phyloP scores from a whole-genome alignment of 2,329 filamentous ascomycete species.

The Cladosporium sphaerospermum region DNA sequence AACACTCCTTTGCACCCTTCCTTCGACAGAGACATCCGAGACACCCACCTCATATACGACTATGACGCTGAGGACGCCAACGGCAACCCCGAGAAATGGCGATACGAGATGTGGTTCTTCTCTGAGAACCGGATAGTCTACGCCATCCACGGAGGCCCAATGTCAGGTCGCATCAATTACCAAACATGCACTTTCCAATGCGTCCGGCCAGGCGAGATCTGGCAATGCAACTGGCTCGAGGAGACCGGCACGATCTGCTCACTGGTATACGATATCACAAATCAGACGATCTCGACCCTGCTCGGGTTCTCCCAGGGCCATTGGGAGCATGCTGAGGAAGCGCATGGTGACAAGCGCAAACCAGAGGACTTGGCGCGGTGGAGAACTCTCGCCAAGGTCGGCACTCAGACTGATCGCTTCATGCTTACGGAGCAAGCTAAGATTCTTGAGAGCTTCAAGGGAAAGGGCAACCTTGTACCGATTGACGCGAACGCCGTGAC shows the following conservation, averaged over 20 bases:
- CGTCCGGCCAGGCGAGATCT: conserved; percentile 51
- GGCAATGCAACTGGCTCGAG: conserved; percentile 57
- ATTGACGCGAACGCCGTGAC: conserved; percentile 32
- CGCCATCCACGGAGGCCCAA: conserved; percentile 53
- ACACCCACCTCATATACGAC: conserved; percentile 53
- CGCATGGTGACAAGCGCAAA: conserved; percentile 53
- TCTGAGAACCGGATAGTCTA: conserved; percentile 46
- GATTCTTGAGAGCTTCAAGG: conserved; percentile 46
- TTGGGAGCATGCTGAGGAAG: conserved; percentile 47
- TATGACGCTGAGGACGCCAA: conserved; percentile 44
- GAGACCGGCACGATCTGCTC: conserved; percentile 54
- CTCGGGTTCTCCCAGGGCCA: conserved; percentile 50
- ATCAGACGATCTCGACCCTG: conserved; percentile 46
- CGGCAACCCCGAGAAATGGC: conserved; percentile 53
- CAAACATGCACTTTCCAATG: conserved; percentile 49
- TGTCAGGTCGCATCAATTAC: conserved; percentile 50
- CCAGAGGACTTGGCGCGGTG: conserved; percentile 46
- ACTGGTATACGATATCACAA: conserved; percentile 50
- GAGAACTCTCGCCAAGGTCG: conserved; percentile 45
- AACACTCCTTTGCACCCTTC: conserved; percentile 14
- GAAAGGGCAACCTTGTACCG: conserved; percentile 42
- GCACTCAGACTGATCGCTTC: conserved; percentile 45
- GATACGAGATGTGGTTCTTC: conserved; percentile 58
- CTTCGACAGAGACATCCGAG: conserved; percentile 47
- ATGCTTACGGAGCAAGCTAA: conserved; percentile 51